phyloP scores from a whole-genome alignment of 2,329 filamentous ascomycete genomes.

The Aspergillus sp. region DNA sequence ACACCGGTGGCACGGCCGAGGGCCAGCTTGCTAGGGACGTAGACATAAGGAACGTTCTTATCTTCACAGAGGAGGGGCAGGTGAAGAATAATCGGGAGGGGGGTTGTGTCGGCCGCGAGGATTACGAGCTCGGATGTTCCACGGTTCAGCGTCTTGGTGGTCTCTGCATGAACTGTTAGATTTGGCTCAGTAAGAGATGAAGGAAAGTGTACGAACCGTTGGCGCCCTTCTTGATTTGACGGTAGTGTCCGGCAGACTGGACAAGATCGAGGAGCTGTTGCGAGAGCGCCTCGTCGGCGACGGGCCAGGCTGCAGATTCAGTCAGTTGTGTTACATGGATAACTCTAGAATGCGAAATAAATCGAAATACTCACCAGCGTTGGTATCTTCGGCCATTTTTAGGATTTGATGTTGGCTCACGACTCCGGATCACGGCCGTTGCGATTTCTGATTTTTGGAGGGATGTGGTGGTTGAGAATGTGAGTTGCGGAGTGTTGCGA shows the following conservation, averaged over 20 bases:
- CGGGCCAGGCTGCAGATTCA: conserved; percentile 60
- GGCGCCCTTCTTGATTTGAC: conserved; percentile 85
- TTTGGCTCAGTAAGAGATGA: too few relatives aligned
- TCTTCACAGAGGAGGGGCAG: conserved; percentile 82
- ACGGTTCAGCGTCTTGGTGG: conserved; percentile 86
- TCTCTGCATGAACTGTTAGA: conserved; percentile 25
- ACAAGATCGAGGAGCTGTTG: conserved; percentile 82
- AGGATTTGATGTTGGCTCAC: conserved; percentile 33
- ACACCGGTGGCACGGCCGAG: conserved; percentile 90
- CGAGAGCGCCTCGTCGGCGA: conserved; percentile 71
- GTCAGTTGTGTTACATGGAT: conserved; percentile 6
- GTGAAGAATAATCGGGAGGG: conserved; percentile 84
- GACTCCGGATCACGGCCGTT: conserved; percentile 38
- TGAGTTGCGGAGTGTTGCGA: background rate
- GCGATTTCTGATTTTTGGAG: conserved; percentile 9
- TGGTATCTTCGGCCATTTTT: conserved; percentile 34
- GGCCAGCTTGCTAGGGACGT: conserved; percentile 75
- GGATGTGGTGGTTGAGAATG: background rate
- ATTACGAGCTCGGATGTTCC: conserved; percentile 88
- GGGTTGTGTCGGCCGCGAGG: conserved; percentile 82
- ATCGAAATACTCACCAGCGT: conserved; percentile 23
- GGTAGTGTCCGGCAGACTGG: conserved; percentile 63
- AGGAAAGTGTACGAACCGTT: conserved; percentile 56
- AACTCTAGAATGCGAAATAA: background rate
- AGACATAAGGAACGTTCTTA: conserved; percentile 72